Evolutionary conservation across 441 rosid genomes (phyloP).

Genomic region (Pelargonium cotyledonis): DNA sequence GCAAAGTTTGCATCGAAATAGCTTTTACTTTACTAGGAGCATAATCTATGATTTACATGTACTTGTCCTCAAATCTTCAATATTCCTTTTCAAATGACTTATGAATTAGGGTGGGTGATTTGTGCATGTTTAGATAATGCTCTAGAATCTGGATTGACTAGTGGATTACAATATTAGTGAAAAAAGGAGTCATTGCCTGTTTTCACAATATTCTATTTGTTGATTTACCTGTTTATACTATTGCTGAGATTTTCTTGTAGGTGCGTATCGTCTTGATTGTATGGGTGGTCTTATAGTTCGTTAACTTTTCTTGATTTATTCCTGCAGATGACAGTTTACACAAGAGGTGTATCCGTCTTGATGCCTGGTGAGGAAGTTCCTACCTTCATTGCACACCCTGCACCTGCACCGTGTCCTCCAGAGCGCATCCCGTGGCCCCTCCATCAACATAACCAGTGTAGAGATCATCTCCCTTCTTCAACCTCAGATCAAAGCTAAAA

Average conservation of each 20-base stretch:
- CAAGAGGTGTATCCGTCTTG: constrained; percentile 82
- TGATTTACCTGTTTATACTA: not conserved
- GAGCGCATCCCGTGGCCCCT: constrained; percentile 25
- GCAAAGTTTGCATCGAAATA: not conserved
- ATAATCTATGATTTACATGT: not conserved
- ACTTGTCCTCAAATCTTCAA: not conserved
- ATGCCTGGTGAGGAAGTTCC: constrained; percentile 95
- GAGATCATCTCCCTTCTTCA: not conserved
- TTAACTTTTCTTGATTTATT: constrained; percentile 6
- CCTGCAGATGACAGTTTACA: constrained; percentile 70
- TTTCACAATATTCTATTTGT: not conserved
- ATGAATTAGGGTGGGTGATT: too few relatives aligned
- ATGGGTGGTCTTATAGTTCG: too few relatives aligned
- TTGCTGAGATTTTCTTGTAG: not conserved
- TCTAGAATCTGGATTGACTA: too few relatives aligned
- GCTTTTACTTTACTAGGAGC: too few relatives aligned
- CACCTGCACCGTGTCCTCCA: constrained; percentile 41
- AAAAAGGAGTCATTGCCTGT: not conserved
- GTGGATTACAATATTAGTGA: too few relatives aligned
- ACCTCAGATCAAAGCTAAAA: constrained; percentile 20
- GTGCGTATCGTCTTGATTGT: too few relatives aligned
- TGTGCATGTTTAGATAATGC: too few relatives aligned
- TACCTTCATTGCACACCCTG: constrained; percentile 76
- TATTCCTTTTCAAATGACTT: not conserved
- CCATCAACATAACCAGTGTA: constrained; percentile 20